Percentiles rank a stretch among this genome's conserved stretches.
phyloP scores from a whole-genome alignment of 805 yeast genomes.

The Starmerella apis region DNA sequence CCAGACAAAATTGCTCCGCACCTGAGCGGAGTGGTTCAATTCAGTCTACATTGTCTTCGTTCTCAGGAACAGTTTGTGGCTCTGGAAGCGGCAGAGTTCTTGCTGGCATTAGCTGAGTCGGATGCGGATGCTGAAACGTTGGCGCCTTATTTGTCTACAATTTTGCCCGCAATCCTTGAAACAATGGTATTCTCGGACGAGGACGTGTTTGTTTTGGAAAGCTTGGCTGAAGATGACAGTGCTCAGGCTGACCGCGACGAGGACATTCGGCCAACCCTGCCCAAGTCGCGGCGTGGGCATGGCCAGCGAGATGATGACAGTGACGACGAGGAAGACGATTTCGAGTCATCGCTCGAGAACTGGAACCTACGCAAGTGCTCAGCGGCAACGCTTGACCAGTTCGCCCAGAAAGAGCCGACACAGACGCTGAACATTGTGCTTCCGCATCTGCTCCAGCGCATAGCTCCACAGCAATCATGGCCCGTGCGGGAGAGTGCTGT shows the following conservation, averaged over 20 bases:
- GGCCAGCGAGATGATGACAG: constrained; percentile 34
- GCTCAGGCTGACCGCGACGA: constrained; percentile 71
- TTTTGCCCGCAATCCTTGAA: constrained; percentile 66
- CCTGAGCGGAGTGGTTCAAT: constrained; percentile 73
- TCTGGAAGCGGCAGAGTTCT: constrained; percentile 85
- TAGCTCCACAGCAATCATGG: constrained; percentile 61
- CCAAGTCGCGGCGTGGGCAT: constrained; percentile 48
- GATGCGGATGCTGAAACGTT: constrained; percentile 46
- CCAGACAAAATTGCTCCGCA: constrained; percentile 76
- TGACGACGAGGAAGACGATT: constrained; percentile 65
- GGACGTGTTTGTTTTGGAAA: constrained; percentile 55
- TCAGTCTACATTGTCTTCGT: constrained; percentile 68
- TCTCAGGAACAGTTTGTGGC: constrained; percentile 63
- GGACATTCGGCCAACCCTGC: constrained; percentile 75
- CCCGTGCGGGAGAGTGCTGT: constrained; percentile 87
- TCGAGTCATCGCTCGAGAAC: constrained; percentile 53
- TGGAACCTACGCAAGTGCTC: constrained; percentile 93
- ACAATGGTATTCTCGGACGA: constrained; percentile 84
- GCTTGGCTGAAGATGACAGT: constrained; percentile 67
- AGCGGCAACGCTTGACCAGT: constrained; percentile 80
- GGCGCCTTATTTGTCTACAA: constrained; percentile 45
- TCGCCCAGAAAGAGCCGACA: constrained; percentile 58
- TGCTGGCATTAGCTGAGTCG: constrained; percentile 62
- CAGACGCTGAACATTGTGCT: constrained; percentile 56
- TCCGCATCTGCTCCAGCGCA: constrained; percentile 65